Base-by-base conservation (phyloP, 352 stramenopile genomes). In the Saprolegnia parasitica region DNA sequence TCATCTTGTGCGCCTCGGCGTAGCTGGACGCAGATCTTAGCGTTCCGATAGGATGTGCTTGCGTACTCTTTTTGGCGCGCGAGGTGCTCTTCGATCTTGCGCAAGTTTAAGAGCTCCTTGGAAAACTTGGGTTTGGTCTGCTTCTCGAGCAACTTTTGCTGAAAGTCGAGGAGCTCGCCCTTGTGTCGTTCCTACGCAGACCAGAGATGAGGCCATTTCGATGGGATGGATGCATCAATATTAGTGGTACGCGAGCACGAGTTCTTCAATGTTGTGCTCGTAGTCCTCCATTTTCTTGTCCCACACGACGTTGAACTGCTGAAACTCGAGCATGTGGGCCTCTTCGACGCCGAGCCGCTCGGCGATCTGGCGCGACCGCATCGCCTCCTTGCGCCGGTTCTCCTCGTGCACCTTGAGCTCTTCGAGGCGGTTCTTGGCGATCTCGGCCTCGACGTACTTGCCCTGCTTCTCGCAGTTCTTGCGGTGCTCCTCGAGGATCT, bases 301-400 rank as follows among this genome's bases (percentile, higher is more conserved):
- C 96, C 96, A 98, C 42, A 96, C 81, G 45, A 93, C 78, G 79
- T 98, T 98, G 70, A 98, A 98, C 76, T 98, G 91, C 81, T 98
- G 95, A 73, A 98, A 98, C 81, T 99, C 95, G 54, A 98, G 87
- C 93, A 98, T 98, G 76, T 98, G 95, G n/a, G 95, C 92, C 73
- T 99, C 96, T 70, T 99, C 94, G 15, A 99, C 89, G 32, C 92
- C 95, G 4, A 98, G 74, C 4, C 90, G 83, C 72, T 99, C 96
- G 32, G 93, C 91, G 52, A 98, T 97, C 76, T 98, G 95, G 55
- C 95, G 80, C 24, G 90, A 97, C 35, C 95, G 88, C 89, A 98
- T 97, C n/a, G 92, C 90, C 73, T 98, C 95, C 73, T 89, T 90
- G 29, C 91, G 81, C 65, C 96, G 78, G 76, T 98, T 99, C 67